Conservation (phyloP, 768 basidiomycete species). For the Amanita inopinata region DNA sequence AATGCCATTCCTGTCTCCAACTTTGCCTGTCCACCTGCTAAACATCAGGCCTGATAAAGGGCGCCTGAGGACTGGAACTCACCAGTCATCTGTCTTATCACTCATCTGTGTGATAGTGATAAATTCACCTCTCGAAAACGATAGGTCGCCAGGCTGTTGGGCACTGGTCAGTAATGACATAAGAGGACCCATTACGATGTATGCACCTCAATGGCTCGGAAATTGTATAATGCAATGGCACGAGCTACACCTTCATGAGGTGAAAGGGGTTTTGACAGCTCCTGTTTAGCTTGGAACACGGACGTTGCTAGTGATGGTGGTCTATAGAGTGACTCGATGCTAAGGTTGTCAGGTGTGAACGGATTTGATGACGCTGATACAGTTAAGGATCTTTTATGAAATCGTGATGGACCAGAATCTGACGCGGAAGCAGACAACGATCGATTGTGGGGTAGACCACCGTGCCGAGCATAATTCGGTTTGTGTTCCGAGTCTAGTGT, state of each 20-base stretch:
- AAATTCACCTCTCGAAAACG: conserved; percentile 68
- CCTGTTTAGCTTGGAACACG: neutral
- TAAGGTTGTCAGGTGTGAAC: neutral
- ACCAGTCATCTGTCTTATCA: conserved; percentile 70
- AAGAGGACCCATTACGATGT: conserved; percentile 4
- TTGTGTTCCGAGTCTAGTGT: conserved; percentile 35
- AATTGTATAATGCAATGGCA: conserved; percentile 68
- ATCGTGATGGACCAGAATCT: neutral
- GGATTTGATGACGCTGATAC: conserved; percentile 1
- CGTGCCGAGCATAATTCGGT: conserved; percentile 23
- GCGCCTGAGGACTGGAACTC: neutral
- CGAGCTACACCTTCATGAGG: conserved; percentile 53
- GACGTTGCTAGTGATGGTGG: neutral
- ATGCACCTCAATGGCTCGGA: conserved; percentile 62
- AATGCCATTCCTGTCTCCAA: conserved; percentile 48
- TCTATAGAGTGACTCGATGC: neutral
- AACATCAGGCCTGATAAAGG: neutral
- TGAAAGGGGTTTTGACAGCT: neutral
- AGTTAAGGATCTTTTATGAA: conserved; percentile 4
- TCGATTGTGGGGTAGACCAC: conserved; percentile 15
- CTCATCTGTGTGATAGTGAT: conserved; percentile 63
- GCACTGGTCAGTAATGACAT: conserved; percentile 6
- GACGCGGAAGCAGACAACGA: neutral
- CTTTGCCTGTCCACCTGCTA: conserved; percentile 70
- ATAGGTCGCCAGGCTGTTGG: conserved; percentile 57